phyloP scores from a whole-genome alignment of 2,329 filamentous ascomycete species.

The Alternaria gaisen region DNA sequence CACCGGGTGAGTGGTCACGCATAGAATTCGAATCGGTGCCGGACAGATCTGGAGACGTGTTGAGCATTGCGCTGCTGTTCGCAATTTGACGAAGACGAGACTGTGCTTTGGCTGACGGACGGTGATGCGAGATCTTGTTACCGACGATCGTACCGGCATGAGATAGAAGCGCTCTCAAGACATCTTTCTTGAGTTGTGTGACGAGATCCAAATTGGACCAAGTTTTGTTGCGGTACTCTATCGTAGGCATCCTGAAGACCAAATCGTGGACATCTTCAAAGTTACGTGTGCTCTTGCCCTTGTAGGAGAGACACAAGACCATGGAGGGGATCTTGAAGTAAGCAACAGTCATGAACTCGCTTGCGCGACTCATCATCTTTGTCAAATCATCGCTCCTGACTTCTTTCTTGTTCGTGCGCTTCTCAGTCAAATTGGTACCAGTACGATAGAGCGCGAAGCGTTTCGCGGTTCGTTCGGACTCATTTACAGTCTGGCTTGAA shows the following conservation, averaged over 20 bases:
- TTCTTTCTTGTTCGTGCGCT: slow-evolving; percentile 60
- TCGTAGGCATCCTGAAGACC: slow-evolving; percentile 91
- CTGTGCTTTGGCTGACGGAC: slow-evolving; percentile 81
- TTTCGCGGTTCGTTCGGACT: slow-evolving; percentile 48
- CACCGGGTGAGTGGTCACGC: slow-evolving; percentile 45
- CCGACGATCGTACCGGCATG: slow-evolving; percentile 96
- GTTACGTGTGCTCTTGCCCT: slow-evolving; percentile 94
- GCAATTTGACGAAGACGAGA: slow-evolving; percentile 83
- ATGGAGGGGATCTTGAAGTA: slow-evolving; percentile 96
- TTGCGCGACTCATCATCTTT: slow-evolving; percentile 94
- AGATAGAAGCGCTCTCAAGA: slow-evolving; percentile 91
- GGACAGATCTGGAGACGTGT: slow-evolving; percentile 43
- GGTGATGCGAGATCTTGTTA: slow-evolving; percentile 93
- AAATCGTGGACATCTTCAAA: slow-evolving; percentile 97
- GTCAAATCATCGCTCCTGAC: slow-evolving; percentile 86
- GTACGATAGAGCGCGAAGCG: slow-evolving; percentile 51
- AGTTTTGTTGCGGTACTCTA: slow-evolving; percentile 98
- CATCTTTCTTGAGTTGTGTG: slow-evolving; percentile 89
- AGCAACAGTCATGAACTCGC: slow-evolving; percentile 96
- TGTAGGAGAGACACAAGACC: slow-evolving; percentile 94
- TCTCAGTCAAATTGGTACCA: slow-evolving; percentile 56
- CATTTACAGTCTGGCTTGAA: slow-evolving; percentile 35
- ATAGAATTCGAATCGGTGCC: slow-evolving; percentile 41
- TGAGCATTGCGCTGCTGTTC: slow-evolving; percentile 74
- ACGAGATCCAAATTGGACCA: slow-evolving; percentile 98